phyloP scores from a whole-genome alignment of 1,139 yeast species.

The Insectozyma bohioensis region DNA sequence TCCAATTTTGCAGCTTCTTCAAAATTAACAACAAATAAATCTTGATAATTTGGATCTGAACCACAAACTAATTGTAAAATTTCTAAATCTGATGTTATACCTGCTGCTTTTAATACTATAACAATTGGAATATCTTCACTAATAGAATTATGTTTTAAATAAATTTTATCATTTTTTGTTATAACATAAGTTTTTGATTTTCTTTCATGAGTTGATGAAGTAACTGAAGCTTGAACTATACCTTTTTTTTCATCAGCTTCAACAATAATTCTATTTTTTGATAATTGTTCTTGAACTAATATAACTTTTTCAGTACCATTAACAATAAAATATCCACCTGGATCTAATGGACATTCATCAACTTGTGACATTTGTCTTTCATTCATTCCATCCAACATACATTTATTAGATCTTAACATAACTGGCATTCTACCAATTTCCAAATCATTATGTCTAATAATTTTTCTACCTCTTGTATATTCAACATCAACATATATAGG shows the following conservation, averaged over 20 bases:
- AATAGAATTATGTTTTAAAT: conserved; percentile 90
- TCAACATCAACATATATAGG: conserved; percentile 97
- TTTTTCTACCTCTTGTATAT: conserved; percentile 90
- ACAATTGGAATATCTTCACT: conserved; percentile 96
- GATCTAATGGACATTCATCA: conserved; percentile 96
- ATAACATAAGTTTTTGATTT: conserved; percentile 95
- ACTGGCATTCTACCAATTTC: conserved; percentile 98
- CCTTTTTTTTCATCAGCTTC: conserved; percentile 96
- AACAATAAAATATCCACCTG: conserved; percentile 97
- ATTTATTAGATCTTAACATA: conserved; percentile 90
- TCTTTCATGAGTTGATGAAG: conserved; percentile 96
- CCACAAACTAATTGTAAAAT: conserved; percentile 95
- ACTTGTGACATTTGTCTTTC: conserved; percentile 84
- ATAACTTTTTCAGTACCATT: conserved; percentile 98
- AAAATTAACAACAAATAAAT: conserved; percentile 84
- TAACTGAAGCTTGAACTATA: conserved; percentile 94
- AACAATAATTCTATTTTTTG: conserved; percentile 95
- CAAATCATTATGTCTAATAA: conserved; percentile 83
- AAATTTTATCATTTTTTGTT: conserved; percentile 85
- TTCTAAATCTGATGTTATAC: conserved; percentile 88
- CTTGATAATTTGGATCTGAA: conserved; percentile 82
- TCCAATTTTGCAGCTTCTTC: conserved; percentile 91
- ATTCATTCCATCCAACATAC: conserved; percentile 76
- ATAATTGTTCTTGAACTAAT: conserved; percentile 92
- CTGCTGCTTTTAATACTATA: conserved; percentile 91